Evolutionary conservation across 768 basidiomycete species (phyloP), one percentile per base, ranked within the genome.

Genomic region (Mycena alexandri): DNA sequence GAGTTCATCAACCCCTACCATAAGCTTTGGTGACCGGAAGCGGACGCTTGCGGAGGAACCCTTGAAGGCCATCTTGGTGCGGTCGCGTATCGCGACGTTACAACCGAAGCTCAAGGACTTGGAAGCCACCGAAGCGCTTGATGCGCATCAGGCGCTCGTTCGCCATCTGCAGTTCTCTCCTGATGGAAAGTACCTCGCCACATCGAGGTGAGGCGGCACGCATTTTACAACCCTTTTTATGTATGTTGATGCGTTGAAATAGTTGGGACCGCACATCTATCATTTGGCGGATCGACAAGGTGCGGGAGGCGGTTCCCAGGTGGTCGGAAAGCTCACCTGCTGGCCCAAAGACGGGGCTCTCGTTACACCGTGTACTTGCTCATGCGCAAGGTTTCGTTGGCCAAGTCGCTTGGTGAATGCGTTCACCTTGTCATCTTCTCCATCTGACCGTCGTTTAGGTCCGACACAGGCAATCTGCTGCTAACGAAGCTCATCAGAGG

Each of bases 81-180:
- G 82, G 21, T 88, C 90, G 19, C 84, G 90, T n/a, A 78, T 91
- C 6, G 81, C 86, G 24, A 76, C 77, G 9, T 76, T 92, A 50
- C 79, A 84, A n/a, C 87, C 89, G 17, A 88, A 85, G 68, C 77
- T 93, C 61, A 82, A 80, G 64, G 80, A 79, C 48, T 73, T 93
- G 69, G 81, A 84, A 60, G 76, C 85, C 11, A 88, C 86, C 0
- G 86, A 92, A 72, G 89, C 88, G 67, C 75, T 91, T 22, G 84
- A 84, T 12, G 87, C 88, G 7, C 92, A 93, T 75, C 79, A 82
- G 58, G 91, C 89, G 9, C 84, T 92, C 33, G 91, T 93, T 19
- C 77, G 89, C 59, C 89, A 92, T 76, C 75, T 93, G 73, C 88
- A 92, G 75, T 93, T 93, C 78, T 92, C 90, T 1, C 91, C 91